Evolutionary conservation across 2,329 filamentous ascomycete genomes (phyloP).

Genomic region (Alternaria sp.): DNA sequence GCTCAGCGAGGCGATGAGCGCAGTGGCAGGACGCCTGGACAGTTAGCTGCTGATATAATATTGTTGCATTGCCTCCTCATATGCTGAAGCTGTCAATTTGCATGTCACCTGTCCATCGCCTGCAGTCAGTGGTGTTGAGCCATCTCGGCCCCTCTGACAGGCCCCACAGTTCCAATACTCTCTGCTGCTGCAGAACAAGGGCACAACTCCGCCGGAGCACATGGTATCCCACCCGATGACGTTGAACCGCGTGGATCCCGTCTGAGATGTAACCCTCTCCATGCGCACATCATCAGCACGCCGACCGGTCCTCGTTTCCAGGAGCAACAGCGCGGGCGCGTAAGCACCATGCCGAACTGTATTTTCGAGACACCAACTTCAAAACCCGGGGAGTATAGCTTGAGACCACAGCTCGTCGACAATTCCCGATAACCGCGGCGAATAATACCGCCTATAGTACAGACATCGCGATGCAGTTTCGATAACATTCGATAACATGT

Average conservation of each 20-base stretch:
- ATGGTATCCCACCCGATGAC: conserved; percentile 14
- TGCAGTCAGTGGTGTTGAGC: conserved; percentile 4
- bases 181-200: conserved; percentile 4
- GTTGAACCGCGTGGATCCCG: conserved; percentile 4
- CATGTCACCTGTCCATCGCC: conserved; percentile 1
- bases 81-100: not conserved
- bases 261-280: not conserved
- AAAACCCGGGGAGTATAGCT: not conserved
- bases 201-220: not conserved
- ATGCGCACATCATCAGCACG: not conserved
- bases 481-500: not conserved
- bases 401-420: not conserved
- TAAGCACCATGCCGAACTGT: not conserved
- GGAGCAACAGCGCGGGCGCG: not conserved
- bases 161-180: conserved; percentile 11
- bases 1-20: not conserved
- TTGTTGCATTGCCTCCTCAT: conserved; percentile 5
- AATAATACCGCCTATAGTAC: not conserved
- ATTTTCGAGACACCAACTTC: not conserved
- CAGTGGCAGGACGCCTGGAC: not conserved
- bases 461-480: not conserved
- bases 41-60: not conserved
- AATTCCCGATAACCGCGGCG: not conserved
- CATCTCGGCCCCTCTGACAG: conserved; percentile 6
- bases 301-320: conserved; percentile 5